Conservation (phyloP, 768 basidiomycete species). For the Naganishia onofrii region DNA sequence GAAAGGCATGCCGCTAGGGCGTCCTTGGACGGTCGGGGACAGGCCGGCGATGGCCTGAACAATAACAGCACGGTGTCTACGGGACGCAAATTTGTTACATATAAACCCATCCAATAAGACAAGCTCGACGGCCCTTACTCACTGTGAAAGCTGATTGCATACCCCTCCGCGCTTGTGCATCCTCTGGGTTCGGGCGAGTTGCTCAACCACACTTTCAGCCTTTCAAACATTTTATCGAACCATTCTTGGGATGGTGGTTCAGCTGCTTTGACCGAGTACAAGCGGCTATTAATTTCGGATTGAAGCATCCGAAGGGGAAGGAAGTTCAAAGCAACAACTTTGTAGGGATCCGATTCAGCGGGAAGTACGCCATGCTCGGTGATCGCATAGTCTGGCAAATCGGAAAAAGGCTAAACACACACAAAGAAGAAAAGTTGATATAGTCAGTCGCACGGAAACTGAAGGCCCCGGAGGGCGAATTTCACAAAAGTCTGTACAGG, state of each 20-base stretch:
- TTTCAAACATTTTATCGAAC: constrained; percentile 49
- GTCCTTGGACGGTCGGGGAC: constrained; percentile 48
- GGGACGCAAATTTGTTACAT: neutral
- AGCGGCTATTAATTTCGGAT: constrained; percentile 48
- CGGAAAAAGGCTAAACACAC: constrained; percentile 22
- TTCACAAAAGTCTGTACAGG: constrained; percentile 39
- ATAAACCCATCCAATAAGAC: neutral
- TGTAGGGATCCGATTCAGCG: constrained; percentile 47
- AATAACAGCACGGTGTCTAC: constrained; percentile 51
- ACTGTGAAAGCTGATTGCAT: constrained; percentile 53
- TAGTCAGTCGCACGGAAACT: neutral
- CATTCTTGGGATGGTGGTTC: constrained; percentile 45
- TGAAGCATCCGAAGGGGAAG: constrained; percentile 50
- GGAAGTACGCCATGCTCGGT: constrained; percentile 32
- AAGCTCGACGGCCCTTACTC: constrained; percentile 27
- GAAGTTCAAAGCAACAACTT: constrained; percentile 47
- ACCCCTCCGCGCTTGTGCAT: constrained; percentile 50
- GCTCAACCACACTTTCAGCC: constrained; percentile 49
- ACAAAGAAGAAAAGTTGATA: neutral
- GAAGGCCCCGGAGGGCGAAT: neutral
- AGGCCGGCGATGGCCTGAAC: constrained; percentile 52
- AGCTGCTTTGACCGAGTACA: constrained; percentile 46
- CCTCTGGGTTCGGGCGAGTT: constrained; percentile 50
- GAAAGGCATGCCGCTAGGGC: constrained; percentile 51
- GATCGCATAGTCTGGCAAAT: constrained; percentile 35